These are phyloP conservation scores for Berkeleyomyces basicola DNA, from an alignment of 2,329 filamentous ascomycete species.

Conservation along the genomic window DNA sequence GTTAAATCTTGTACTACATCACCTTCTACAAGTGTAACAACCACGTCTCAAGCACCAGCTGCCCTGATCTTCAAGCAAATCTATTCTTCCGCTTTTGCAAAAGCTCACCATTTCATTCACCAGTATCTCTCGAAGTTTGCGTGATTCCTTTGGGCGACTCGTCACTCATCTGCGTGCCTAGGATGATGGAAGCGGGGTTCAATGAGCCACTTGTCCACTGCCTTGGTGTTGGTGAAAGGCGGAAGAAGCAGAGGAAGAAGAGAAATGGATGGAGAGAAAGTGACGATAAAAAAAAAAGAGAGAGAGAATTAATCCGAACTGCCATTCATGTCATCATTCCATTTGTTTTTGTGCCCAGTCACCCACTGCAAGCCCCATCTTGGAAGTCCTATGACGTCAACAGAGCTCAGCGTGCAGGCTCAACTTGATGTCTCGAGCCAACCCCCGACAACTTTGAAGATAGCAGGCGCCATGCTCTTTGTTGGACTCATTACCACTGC, in stretches of 20 bases:
- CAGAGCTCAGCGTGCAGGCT: neutral
- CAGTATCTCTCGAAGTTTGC: neutral
- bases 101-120: neutral
- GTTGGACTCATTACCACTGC: neutral
- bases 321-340: neutral
- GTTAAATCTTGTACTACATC: neutral
- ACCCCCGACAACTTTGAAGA: neutral
- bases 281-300: neutral
- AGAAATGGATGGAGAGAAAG: neutral
- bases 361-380: neutral
- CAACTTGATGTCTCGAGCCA: too few relatives aligned
- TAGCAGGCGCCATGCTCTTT: neutral
- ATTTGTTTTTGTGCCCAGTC: neutral
- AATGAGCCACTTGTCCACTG: neutral
- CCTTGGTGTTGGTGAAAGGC: neutral
- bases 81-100: neutral
- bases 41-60: neutral
- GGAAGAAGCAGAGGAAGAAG: neutral
- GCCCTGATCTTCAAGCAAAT: neutral
- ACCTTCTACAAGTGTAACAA: neutral
- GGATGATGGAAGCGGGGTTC: neutral
- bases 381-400: neutral
- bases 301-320: neutral
- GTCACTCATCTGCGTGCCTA: neutral
- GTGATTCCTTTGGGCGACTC: neutral